Evolutionary conservation across 2,329 filamentous ascomycete species (phyloP), one percentile per base, ranked within the genome.

Genomic region (Lachnum nothofagi): DNA sequence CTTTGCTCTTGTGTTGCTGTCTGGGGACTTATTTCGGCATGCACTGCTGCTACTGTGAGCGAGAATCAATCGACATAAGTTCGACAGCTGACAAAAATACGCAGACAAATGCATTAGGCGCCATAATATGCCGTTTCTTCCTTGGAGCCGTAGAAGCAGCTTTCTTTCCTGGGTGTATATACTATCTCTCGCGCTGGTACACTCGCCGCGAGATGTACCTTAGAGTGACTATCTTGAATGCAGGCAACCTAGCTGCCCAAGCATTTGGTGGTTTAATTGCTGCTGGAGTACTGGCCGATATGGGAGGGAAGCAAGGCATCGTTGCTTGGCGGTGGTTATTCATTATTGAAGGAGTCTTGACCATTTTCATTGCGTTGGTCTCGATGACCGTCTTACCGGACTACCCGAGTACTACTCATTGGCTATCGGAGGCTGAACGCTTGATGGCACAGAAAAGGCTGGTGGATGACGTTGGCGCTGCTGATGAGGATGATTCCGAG

Each of bases 61-160:
- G n/a, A n/a, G n/a, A n/a, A n/a, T 17, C 17, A 19, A 9, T 9
- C 17, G 2, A 16, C 20, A 10, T 17, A 19, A 37, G 20, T 20
- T 19, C n/a, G n/a, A n/a, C n/a, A n/a, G n/a, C n/a, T n/a, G n/a
- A n/a, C n/a, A 17, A 17, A 1, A 19, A 10, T 17, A 37, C 20
- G 34, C 17, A 19, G n/a, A 17, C 34, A 4, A 19, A 17, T n/a
- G 34, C 34, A 16, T 17, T 37, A 4, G 34, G 17, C 3, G 72
- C 8, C 56, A 69, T 0, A 74, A 75, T 0, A 77, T 78, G 57
- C 68, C 67, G 75, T 1, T 77, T 78, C 61, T 77, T 78, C 53
- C 67, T 79, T 1, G 76, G 76, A 19, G 70, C 78, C 1, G 63
- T 74, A 0, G 74, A 78, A 53, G 71, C 70, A 16, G 44, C 51